phyloP scores from a whole-genome alignment of 208 protist species.

The Crithidia acanthocephali region DNA sequence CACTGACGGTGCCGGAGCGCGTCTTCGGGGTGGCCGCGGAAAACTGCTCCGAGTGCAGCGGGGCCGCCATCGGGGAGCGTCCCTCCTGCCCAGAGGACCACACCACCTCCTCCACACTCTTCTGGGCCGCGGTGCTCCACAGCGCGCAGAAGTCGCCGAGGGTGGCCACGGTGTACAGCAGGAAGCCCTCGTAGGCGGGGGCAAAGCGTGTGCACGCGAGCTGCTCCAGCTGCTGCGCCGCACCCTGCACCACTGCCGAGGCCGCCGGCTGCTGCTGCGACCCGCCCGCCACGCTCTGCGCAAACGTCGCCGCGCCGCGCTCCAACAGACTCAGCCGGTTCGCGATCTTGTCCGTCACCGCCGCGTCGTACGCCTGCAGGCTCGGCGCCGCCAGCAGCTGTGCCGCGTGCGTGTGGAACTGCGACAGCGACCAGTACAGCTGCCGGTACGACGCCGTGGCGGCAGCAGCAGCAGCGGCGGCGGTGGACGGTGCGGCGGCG shows the following conservation, averaged over 20 bases:
- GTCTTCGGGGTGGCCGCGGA: neutral
- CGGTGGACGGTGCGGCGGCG: neutral
- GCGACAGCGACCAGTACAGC: slow-evolving; percentile 16
- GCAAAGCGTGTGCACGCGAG: slow-evolving; percentile 11
- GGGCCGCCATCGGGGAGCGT: neutral
- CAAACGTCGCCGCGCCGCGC: neutral
- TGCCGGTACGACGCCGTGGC: slow-evolving; percentile 5
- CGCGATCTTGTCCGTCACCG: slow-evolving; percentile 10
- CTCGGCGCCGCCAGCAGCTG: slow-evolving; percentile 12
- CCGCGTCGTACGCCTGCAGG: slow-evolving; percentile 12
- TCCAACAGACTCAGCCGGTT: slow-evolving; percentile 14
- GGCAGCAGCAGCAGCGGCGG: slow-evolving; percentile 5
- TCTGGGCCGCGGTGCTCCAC: slow-evolving; percentile 10
- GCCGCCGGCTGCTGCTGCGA: neutral
- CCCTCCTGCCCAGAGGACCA: slow-evolving; percentile 6
- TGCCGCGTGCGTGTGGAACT: slow-evolving; percentile 15
- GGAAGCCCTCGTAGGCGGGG: slow-evolving; percentile 9
- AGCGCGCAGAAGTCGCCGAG: slow-evolving; percentile 14
- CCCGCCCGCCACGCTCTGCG: neutral
- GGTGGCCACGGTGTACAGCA: slow-evolving; percentile 15
- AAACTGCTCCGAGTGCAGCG: slow-evolving; percentile 3
- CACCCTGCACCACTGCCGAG: slow-evolving; percentile 3
- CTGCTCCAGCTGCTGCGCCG: slow-evolving; percentile 12
- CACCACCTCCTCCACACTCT: slow-evolving; percentile 9
- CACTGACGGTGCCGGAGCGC: neutral